phyloP scores from a whole-genome alignment of 2,329 filamentous ascomycete species.

The Calonectria pseudoturangicola region DNA sequence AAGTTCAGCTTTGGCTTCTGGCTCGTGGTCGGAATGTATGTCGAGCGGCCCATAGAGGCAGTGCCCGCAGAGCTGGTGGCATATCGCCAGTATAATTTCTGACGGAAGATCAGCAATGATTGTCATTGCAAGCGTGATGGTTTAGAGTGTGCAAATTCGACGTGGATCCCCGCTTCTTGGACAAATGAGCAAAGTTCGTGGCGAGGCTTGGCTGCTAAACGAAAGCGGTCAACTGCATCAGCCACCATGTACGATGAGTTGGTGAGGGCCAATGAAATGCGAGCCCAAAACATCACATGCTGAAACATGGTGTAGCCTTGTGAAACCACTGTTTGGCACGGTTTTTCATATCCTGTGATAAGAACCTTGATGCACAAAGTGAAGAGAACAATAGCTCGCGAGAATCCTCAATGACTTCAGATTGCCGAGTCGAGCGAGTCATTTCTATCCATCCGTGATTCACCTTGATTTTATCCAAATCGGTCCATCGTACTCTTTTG shows the following conservation, averaged over 20 bases:
- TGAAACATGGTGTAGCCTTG: not conserved
- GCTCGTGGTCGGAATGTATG: not conserved
- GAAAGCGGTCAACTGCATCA: not conserved
- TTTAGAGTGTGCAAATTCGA: not conserved
- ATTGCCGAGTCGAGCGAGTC: too few relatives aligned
- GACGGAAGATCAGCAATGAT: not conserved
- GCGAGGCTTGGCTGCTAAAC: not conserved
- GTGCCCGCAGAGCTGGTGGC: conserved; percentile 7
- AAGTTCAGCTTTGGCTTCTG: not conserved
- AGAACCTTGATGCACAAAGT: too few relatives aligned
- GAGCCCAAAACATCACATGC: not conserved
- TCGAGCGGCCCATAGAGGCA: conserved; percentile 7
- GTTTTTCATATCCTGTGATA: too few relatives aligned
- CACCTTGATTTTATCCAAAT: too few relatives aligned
- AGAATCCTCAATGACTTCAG: too few relatives aligned
- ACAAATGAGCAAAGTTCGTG: conserved; percentile 50
- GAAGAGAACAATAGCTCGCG: too few relatives aligned
- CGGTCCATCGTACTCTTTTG: too few relatives aligned
- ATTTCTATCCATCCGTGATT: too few relatives aligned
- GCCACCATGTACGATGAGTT: not conserved
- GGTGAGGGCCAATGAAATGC: not conserved
- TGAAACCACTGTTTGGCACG: too few relatives aligned
- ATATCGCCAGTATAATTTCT: conserved; percentile 10
- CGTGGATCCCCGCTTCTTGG: conserved; percentile 9
- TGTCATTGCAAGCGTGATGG: not conserved